A percentile compares a stretch with the other conserved stretches of the same genome.
Evolutionary conservation across 352 stramenopile species (phyloP).

Genomic region (Phytophthora kernoviae): DNA sequence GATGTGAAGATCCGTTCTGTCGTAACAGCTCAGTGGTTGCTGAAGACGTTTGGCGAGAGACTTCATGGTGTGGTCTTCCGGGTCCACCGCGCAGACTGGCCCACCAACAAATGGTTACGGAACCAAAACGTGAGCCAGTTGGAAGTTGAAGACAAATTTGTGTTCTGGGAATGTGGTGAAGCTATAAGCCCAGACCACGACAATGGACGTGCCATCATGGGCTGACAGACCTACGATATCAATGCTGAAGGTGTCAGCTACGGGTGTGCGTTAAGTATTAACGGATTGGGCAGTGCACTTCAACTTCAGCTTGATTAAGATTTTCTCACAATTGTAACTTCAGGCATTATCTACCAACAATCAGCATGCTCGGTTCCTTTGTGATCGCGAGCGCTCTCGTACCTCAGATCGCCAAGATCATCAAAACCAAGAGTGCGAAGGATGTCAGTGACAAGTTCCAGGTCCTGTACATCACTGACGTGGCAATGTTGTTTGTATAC

Average conservation of each 20-base stretch:
- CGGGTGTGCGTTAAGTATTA: too few species aligned
- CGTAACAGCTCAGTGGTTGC: slow-evolving; percentile 11
- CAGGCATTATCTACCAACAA: too few species aligned
- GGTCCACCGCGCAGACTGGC: slow-evolving; percentile 25
- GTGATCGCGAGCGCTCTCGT: slow-evolving; percentile 41
- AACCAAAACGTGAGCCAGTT: slow-evolving; percentile 16
- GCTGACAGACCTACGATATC: too few species aligned
- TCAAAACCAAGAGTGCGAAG: slow-evolving; percentile 41
- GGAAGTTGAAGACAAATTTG: slow-evolving; percentile 18
- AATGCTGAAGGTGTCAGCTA: too few species aligned
- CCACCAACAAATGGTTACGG: slow-evolving; percentile 25
- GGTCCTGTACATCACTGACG: slow-evolving; percentile 39
- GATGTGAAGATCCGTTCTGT: slow-evolving; percentile 18
- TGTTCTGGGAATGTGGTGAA: slow-evolving; percentile 21
- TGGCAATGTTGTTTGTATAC: slow-evolving; percentile 43
- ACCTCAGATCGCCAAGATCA: slow-evolving; percentile 46
- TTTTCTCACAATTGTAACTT: too few species aligned
- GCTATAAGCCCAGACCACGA: too few species aligned
- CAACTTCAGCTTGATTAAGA: too few species aligned
- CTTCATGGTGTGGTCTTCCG: slow-evolving; percentile 16
- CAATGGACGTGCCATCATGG: too few species aligned
- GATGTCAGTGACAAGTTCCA: slow-evolving; percentile 52
- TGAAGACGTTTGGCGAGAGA: slow-evolving; percentile 15
- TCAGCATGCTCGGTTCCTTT: slow-evolving; percentile 45
- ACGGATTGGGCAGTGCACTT: too few species aligned